Evolutionary conservation across 106 monocot genomes (phyloP), one percentile per base, ranked within the genome.

Genomic region (Dendrobium officinale): DNA sequence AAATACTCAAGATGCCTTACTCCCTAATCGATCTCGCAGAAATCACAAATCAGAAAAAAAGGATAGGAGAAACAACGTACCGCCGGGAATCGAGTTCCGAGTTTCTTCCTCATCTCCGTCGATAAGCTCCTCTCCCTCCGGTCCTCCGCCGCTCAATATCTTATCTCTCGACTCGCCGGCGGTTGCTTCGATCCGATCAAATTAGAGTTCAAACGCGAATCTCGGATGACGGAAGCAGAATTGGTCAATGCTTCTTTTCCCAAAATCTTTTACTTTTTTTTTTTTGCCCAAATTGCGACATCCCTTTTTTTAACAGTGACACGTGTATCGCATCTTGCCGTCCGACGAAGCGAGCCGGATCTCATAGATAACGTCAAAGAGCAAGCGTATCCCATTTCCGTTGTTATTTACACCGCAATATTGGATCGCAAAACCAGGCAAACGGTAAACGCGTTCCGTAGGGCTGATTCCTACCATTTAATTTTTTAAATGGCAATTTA

Each of bases 61-160:
- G 6, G 31, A 78, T 6, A 17, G 58, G 47, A 42, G 31, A 56
- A 77, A 64, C 20, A 26, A 76, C 91, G 42, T 85, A 96, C 98
- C 86, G 98, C 98, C 33, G 98, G 98, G 43, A 98, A 98, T 55
- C 98, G 92, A 24, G 98, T 95, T 72, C 94, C 98, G 48, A 98
- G 92, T 88, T 98, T 98, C 90, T 96, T 96, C 90, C 93, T 96
- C 96, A 96, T 95, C 86, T 82, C 67, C 33, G 0, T 20, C 79
- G 43, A 13, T n/a, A 20, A 43, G 18, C 43, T 44, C 16, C 42
- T 44, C 11, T 16, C 29, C 70, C 22, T 37, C 31, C 33, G 33
- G 37, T 22, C 37, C 37, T 70, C 70, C 15, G 37, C 37, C 33
- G 29, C 33, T 40, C 29, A 70, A 37, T 33, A n/a, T 22, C 61